Conservation (phyloP, 140 eudicot species). For the Ambrosia hybrid region DNA sequence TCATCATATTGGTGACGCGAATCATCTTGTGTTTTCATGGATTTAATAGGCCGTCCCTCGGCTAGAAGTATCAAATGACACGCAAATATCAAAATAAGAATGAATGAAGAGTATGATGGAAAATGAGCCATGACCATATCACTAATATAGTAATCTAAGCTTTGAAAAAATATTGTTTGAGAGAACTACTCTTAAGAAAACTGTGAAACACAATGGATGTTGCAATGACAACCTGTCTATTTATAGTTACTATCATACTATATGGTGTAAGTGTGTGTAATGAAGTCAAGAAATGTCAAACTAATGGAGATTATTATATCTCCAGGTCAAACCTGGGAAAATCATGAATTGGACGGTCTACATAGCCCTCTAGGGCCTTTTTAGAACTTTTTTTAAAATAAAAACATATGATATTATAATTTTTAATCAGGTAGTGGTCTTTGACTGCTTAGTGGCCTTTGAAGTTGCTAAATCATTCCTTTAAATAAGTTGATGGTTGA, state of each 20-base stretch:
- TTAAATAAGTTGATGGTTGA: slow-evolving; percentile 5
- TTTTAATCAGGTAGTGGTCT: no score
- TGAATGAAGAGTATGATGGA: slow-evolving; percentile 13
- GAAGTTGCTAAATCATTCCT: slow-evolving; percentile 47
- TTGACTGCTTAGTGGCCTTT: slow-evolving; percentile 40
- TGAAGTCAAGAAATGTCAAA: slow-evolving; percentile 5
- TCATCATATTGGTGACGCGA: neutral
- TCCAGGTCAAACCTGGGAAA: no score
- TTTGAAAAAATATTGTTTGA: slow-evolving; percentile 15
- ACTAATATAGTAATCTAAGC: neutral
- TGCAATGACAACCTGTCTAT: slow-evolving; percentile 34
- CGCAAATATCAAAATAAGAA: slow-evolving; percentile 32
- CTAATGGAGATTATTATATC: slow-evolving; percentile 12
- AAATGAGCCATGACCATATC: slow-evolving; percentile 41
- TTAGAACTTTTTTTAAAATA: neutral
- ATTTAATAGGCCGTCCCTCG: slow-evolving; percentile 44
- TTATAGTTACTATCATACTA: slow-evolving; percentile 30
- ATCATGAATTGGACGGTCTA: neutral
- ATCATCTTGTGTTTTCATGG: slow-evolving; percentile 10
- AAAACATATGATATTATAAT: slow-evolving; percentile 14
- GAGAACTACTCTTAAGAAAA: neutral
- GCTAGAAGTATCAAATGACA: slow-evolving; percentile 25
- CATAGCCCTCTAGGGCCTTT: slow-evolving; percentile 19
- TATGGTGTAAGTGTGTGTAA: slow-evolving; percentile 1
- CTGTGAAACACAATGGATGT: slow-evolving; percentile 25